Evolutionary conservation across 306 rosid species (phyloP).

Genomic region (Canavalia ensiformis): DNA sequence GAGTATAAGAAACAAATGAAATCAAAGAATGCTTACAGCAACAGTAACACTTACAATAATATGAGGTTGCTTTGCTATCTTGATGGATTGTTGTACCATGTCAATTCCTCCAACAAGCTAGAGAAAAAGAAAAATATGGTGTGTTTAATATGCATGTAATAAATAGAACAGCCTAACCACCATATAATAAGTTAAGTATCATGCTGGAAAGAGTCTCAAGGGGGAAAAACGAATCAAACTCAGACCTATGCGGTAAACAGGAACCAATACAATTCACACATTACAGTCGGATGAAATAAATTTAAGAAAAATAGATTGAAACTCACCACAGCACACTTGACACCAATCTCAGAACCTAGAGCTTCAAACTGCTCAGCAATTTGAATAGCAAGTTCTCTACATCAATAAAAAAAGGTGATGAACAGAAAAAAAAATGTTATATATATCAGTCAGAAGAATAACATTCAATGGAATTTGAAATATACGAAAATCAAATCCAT

Average conservation of each 20-base stretch:
- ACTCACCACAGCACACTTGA: constrained; percentile 92
- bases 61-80: constrained; percentile 86
- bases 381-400: constrained; percentile 97
- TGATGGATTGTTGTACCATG: constrained; percentile 71
- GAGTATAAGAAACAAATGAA: constrained; percentile 22
- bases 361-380: constrained; percentile 94
- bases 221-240: constrained; percentile 22
- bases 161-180: constrained; percentile 21
- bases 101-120: constrained; percentile 94
- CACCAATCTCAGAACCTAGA: constrained; percentile 77
- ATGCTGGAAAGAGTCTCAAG: background rate
- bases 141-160: constrained; percentile 1
- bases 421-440: constrained; percentile 18
- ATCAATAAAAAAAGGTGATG: constrained; percentile 36
- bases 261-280: constrained; percentile 13
- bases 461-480: background rate
- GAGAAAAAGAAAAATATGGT: constrained; percentile 44
- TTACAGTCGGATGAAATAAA: background rate
- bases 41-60: constrained; percentile 75
- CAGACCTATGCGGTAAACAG: constrained; percentile 9
- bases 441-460: constrained; percentile 4
- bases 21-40: constrained; percentile 34
- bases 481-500: constrained; percentile 26
- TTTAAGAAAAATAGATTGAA: constrained; percentile 1
- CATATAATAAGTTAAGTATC: constrained; percentile 5